Evolutionary conservation across 2,329 filamentous ascomycete species (phyloP).

Genomic region (Paraconiothyrium sp.): DNA sequence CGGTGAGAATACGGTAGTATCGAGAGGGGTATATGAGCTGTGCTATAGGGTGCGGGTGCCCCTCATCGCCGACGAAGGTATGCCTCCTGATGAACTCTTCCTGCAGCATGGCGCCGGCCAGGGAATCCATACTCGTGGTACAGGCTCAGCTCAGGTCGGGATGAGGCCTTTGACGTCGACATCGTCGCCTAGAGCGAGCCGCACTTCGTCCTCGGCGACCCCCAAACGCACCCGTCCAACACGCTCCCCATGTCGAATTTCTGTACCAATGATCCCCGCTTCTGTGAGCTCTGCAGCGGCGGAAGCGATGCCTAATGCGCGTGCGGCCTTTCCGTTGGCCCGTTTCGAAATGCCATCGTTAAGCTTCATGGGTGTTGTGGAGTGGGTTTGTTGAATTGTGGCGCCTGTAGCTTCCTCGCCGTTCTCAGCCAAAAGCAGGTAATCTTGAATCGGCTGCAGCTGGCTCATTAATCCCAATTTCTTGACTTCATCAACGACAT

Average conservation of each 20-base stretch:
- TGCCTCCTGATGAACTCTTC: slow-evolving; percentile 3
- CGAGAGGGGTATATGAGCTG: slow-evolving; percentile 7
- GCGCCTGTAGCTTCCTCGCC: slow-evolving; percentile 36
- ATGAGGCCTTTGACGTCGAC: slow-evolving; percentile 79
- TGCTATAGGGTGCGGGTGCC: not conserved
- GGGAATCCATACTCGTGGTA: slow-evolving; percentile 4
- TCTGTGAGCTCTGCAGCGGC: slow-evolving; percentile 86
- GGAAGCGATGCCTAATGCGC: slow-evolving; percentile 67
- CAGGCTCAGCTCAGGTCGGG: slow-evolving; percentile 12
- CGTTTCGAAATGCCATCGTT: slow-evolving; percentile 30
- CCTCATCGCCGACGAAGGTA: slow-evolving; percentile 8
- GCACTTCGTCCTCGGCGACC: slow-evolving; percentile 90
- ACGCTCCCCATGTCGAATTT: slow-evolving; percentile 79
- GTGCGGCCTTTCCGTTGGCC: slow-evolving; percentile 51
- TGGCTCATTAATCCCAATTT: slow-evolving; percentile 71
- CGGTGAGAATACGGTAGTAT: not conserved
- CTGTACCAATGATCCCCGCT: slow-evolving; percentile 86
- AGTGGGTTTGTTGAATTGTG: slow-evolving; percentile 22
- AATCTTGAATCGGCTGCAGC: slow-evolving; percentile 68
- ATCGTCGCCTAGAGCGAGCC: slow-evolving; percentile 87
- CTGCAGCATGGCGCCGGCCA: not conserved
- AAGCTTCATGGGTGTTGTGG: slow-evolving; percentile 16
- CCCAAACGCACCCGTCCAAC: slow-evolving; percentile 87
- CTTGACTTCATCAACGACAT: slow-evolving; percentile 87
- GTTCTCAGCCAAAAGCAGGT: slow-evolving; percentile 60